Evolutionary conservation across 202 grass and related monocot genomes (phyloP), one percentile per base, ranked within the genome.

Genomic region (Digitaria exilis): DNA sequence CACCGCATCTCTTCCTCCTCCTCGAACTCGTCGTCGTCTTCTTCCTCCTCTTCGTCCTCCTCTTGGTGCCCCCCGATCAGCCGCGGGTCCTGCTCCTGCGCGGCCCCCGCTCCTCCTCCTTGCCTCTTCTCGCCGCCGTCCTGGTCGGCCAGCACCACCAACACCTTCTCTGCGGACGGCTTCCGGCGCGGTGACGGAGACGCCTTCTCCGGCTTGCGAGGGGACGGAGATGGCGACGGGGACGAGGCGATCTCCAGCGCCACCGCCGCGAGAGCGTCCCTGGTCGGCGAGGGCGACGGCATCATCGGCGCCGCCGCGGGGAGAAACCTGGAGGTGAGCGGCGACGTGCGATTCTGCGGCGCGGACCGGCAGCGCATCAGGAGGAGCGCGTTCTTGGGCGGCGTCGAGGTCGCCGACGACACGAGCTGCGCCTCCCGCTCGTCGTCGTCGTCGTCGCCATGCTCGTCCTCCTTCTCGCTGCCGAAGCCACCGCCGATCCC

Each of bases 301-400:
- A 3, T 78, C n/a, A 43, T 57, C 26, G 19, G 8, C 10, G 43
- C 8, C 43, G 1, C 2, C 48, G 48, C 16, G 1, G 55, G n/a
- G 35, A 45, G 61, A 22, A 96, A 95, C 51, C 93, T 57, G 48
- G 79, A 61, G 1, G 82, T 89, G 22, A 94, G 92, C 52, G 87
- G 65, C 5, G 84, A 90, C 42, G 84, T 84, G 73, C 90, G 91
- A 84, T 98, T 94, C 84, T 95, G 93, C 73, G 96, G 93, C n/a
- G 91, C 93, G 4, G 96, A 98, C 9, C 96, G 93, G 85, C 96
- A 94, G 37, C 96, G 86, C 96, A 98, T 98, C 10, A 98, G 85
- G 32, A 98, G 77, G 29, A 98, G 96, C 19, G 96, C 96, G 77
- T 96, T 98, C 82, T 94, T 98, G 4, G 96, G 96, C 43, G 96